Evolutionary conservation across 1,139 yeast species (phyloP).

Genomic region (Pichia inconspicua): DNA sequence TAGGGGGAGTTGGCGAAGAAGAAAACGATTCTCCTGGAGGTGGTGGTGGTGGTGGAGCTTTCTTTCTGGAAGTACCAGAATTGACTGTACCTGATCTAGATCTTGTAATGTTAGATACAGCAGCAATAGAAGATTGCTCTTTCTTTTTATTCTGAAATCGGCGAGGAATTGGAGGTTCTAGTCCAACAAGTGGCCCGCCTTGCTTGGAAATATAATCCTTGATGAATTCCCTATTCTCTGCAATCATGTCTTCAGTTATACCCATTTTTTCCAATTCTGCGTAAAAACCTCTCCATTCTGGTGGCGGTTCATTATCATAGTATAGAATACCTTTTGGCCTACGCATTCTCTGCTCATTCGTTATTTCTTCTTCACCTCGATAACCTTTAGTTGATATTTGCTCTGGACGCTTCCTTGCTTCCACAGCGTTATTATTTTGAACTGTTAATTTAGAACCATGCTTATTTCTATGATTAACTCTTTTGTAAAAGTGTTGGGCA

Average conservation of each 20-base stretch:
- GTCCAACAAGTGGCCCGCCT: constrained; percentile 80
- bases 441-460: constrained; percentile 82
- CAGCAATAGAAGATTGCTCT: constrained; percentile 8
- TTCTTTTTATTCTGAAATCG: constrained; percentile 36
- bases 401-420: constrained; percentile 47
- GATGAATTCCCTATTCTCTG: constrained; percentile 75
- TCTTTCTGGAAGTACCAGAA: constrained; percentile 20
- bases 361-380: constrained; percentile 45
- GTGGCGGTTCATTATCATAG: constrained; percentile 76
- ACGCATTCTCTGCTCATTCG: constrained; percentile 41
- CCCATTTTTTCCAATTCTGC: constrained; percentile 71
- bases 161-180: constrained; percentile 80
- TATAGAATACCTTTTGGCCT: constrained; percentile 55
- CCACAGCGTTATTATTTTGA: constrained; percentile 81
- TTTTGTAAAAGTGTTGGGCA: constrained; percentile 75
- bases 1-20: constrained; percentile 10
- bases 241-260: constrained; percentile 82
- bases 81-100: constrained; percentile 13
- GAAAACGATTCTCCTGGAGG: constrained; percentile 18
- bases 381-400: constrained; percentile 49
- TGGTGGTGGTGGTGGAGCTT: constrained; percentile 29
- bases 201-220: constrained; percentile 67
- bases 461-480: constrained; percentile 68
- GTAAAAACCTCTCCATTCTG: constrained; percentile 76
- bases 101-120: constrained; percentile 2